Conservation (phyloP, 2,329 filamentous ascomycete genomes). For the Aureobasidium zeae region DNA sequence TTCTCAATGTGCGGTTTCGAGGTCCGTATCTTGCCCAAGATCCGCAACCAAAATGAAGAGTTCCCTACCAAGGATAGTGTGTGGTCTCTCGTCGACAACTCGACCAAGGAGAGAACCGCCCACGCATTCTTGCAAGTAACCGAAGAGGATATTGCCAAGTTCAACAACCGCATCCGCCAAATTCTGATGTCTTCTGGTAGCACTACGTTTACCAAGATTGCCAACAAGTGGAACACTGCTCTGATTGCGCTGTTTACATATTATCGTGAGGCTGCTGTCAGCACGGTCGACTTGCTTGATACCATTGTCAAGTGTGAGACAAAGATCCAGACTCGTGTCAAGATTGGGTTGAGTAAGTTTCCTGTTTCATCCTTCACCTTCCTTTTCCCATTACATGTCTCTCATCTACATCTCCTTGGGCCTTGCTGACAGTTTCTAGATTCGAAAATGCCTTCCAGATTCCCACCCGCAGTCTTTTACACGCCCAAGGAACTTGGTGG, state of each 20-base stretch:
- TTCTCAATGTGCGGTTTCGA: constrained; percentile 99
- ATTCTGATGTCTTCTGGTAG: constrained; percentile 99
- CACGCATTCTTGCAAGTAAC: constrained; percentile 97
- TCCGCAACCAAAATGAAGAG: constrained; percentile 87
- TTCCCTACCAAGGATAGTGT: constrained; percentile 97
- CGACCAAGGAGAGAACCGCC: constrained; percentile 91
- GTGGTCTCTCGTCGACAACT: constrained; percentile 94
- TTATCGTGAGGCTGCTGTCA: constrained; percentile 94
- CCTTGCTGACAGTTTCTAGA: too few species aligned
- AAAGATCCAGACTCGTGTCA: constrained; percentile 97
- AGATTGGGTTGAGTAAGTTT: constrained; percentile 87
- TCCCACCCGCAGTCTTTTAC: constrained; percentile 96
- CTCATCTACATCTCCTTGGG: too few species aligned
- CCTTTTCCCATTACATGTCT: too few species aligned
- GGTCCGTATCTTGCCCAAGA: constrained; percentile 91
- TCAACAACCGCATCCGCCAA: constrained; percentile 97
- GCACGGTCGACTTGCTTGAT: constrained; percentile 85
- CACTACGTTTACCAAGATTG: constrained; percentile 98
- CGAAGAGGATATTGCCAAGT: constrained; percentile 95
- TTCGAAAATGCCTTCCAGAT: constrained; percentile 98
- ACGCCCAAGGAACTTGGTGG: constrained; percentile 96
- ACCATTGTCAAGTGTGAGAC: constrained; percentile 99
- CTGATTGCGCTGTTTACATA: constrained; percentile 97
- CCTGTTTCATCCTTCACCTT: too few species aligned
- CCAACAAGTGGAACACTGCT: constrained; percentile 99